Conservation (phyloP, 805 yeast species). For the Millerozyma miso region DNA sequence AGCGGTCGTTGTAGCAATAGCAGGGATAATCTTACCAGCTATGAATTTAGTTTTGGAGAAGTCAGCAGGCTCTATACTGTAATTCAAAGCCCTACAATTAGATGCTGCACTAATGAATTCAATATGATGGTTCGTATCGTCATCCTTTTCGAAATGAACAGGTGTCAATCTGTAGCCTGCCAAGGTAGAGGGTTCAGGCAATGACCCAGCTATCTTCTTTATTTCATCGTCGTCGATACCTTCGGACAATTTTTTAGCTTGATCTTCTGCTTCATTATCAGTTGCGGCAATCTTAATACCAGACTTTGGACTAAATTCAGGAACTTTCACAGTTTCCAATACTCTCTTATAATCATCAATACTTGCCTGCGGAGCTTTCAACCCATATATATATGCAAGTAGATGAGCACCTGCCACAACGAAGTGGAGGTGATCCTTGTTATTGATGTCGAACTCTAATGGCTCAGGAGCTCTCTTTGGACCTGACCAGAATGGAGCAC, state of each 20-base stretch:
- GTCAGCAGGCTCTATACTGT: conserved; percentile 84
- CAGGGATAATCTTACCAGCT: conserved; percentile 98
- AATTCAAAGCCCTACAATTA: conserved; percentile 90
- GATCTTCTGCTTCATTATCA: conserved; percentile 87
- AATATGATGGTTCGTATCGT: conserved; percentile 93
- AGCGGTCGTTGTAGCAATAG: conserved; percentile 99
- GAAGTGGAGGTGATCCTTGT: conserved; percentile 77
- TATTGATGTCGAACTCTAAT: conserved; percentile 68
- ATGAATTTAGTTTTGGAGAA: conserved; percentile 88
- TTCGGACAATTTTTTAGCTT: conserved; percentile 41
- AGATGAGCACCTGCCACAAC: conserved; percentile 86
- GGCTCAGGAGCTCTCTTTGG: conserved; percentile 95
- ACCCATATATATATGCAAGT: conserved; percentile 85
- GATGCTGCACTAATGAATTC: conserved; percentile 96
- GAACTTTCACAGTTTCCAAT: conserved; percentile 39
- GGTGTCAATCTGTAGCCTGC: conserved; percentile 85
- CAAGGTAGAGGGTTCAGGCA: conserved; percentile 85
- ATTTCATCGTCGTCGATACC: conserved; percentile 59
- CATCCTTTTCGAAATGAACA: conserved; percentile 98
- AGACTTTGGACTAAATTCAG: conserved; percentile 68
- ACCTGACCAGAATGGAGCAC: conserved; percentile 96
- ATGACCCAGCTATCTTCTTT: conserved; percentile 62
- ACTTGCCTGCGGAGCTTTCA: conserved; percentile 68
- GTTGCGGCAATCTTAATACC: conserved; percentile 78
- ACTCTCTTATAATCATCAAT: conserved; percentile 52